Conservation (phyloP, 495 filamentous ascomycete genomes). For the Cryomyces minteri region DNA sequence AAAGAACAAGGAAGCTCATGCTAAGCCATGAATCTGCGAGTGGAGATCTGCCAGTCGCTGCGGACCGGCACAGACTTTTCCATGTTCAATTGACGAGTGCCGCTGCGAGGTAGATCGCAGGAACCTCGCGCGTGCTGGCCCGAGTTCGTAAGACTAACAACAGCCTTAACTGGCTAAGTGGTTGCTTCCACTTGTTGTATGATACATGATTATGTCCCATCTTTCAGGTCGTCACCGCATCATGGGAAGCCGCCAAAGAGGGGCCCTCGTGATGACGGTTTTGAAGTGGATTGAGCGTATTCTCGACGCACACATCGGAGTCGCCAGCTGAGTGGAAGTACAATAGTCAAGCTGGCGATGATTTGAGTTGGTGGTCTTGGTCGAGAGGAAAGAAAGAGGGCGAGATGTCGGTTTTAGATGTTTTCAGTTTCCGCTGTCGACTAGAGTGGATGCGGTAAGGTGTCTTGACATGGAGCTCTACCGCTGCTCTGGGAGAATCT, state of each 20-base stretch:
- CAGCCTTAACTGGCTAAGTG: no score
- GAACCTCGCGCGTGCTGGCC: no score
- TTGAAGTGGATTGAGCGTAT: constrained; percentile 62
- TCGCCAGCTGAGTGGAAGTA: constrained; percentile 55
- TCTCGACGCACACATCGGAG: constrained; percentile 85
- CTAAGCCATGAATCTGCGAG: no score
- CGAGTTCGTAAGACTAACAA: no score
- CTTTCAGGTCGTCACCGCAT: constrained; percentile 96
- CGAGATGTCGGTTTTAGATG: constrained; percentile 7
- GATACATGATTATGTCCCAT: constrained; percentile 37
- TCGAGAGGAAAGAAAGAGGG: constrained; percentile 26
- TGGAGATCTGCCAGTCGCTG: no score
- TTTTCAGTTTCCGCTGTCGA: not conserved
- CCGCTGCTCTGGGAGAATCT: no score
- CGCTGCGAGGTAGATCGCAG: no score
- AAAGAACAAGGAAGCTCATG: no score
- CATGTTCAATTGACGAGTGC: no score
- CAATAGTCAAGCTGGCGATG: constrained; percentile 49
- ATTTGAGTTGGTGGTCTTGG: constrained; percentile 89
- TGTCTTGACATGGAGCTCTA: no score
- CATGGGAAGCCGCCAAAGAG: constrained; percentile 58
- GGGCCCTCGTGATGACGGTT: constrained; percentile 98
- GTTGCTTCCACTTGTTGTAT: not conserved
- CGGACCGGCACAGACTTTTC: no score
- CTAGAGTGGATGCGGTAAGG: no score